Evolutionary conservation across 140 eudicot genomes (phyloP).

Genomic region (Flaveria floridana): DNA sequence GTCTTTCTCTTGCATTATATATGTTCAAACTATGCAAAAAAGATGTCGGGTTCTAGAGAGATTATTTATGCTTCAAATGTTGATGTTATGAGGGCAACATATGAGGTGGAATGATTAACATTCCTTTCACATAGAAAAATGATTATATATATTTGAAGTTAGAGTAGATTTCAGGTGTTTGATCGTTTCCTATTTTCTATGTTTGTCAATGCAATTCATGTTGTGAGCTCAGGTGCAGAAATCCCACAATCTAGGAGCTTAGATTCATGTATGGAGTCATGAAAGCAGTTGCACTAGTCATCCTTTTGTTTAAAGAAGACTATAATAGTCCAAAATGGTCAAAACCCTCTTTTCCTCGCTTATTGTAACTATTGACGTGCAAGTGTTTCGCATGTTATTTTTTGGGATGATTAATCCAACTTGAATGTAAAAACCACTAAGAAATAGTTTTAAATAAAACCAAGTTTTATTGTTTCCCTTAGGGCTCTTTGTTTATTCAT

Average conservation of each 20-base stretch:
- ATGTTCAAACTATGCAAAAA: slow-evolving; percentile 53
- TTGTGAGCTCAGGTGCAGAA: slow-evolving; percentile 53
- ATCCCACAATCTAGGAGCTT: slow-evolving; percentile 63
- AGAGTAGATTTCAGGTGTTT: slow-evolving; percentile 44
- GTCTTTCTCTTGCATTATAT: slow-evolving; percentile 55
- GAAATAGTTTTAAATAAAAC: background rate
- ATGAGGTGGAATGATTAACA: slow-evolving; percentile 47
- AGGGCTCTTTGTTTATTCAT: background rate
- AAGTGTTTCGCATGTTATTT: slow-evolving; percentile 19
- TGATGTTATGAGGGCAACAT: slow-evolving; percentile 61
- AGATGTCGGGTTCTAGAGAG: slow-evolving; percentile 49
- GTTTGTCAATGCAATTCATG: slow-evolving; percentile 48
- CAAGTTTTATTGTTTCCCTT: slow-evolving; percentile 9
- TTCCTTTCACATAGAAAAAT: slow-evolving; percentile 52
- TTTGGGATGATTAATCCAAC: no score
- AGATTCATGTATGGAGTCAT: slow-evolving; percentile 47
- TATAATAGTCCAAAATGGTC: slow-evolving; percentile 47
- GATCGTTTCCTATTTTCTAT: slow-evolving; percentile 55
- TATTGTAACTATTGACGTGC: slow-evolving; percentile 52
- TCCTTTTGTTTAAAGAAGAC: slow-evolving; percentile 56
- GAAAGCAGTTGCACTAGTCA: slow-evolving; percentile 52
- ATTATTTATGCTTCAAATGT: slow-evolving; percentile 51
- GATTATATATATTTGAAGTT: slow-evolving; percentile 44
- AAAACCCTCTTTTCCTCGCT: slow-evolving; percentile 50
- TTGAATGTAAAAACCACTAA: no score